Percentiles rank a stretch among this genome's conserved stretches.
phyloP scores from a whole-genome alignment of 768 basidiomycete genomes.

The Naematelia encephala region DNA sequence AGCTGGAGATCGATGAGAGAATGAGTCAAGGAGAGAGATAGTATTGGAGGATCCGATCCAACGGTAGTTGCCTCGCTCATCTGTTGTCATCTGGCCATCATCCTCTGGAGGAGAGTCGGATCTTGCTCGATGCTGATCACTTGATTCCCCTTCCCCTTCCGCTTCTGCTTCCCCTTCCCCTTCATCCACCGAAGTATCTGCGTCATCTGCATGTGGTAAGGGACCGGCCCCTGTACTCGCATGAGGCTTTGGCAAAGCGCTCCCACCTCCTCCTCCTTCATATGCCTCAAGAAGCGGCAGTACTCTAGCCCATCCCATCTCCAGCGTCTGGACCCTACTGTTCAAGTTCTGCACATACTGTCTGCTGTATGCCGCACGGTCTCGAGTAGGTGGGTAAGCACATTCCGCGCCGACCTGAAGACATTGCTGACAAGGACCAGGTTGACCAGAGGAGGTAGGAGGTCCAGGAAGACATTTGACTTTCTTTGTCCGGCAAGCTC shows the following conservation, averaged over 20 bases:
- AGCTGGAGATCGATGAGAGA: conserved; percentile 23
- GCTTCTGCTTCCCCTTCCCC: conserved; percentile 1
- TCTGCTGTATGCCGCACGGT: conserved; percentile 41
- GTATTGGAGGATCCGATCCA: conserved; percentile 47
- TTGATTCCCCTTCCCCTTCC: neutral
- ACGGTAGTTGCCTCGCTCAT: conserved; percentile 41
- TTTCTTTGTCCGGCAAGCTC: conserved; percentile 38
- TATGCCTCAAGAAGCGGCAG: conserved; percentile 35
- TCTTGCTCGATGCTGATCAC: neutral
- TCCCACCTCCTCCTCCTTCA: conserved; percentile 14
- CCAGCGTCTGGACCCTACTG: conserved; percentile 41
- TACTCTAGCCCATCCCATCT: conserved; percentile 27
- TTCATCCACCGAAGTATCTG: conserved; percentile 1
- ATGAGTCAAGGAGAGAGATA: conserved; percentile 37
- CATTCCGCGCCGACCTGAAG: conserved; percentile 31
- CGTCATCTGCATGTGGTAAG: neutral
- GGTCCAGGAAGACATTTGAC: conserved; percentile 41
- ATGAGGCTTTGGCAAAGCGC: neutral
- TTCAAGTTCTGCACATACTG: conserved; percentile 47
- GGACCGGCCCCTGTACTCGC: neutral
- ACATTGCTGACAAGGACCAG: conserved; percentile 38
- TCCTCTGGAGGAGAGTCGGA: conserved; percentile 2
- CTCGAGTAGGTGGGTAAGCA: conserved; percentile 39
- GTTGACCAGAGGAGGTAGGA: conserved; percentile 1
- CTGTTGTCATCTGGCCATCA: conserved; percentile 43